A percentile compares a stretch with the other conserved stretches of the same genome.
These are phyloP conservation scores for Colletotrichum brevisporum DNA, from an alignment of 2,329 filamentous ascomycete genomes.

Conservation along the genomic window DNA sequence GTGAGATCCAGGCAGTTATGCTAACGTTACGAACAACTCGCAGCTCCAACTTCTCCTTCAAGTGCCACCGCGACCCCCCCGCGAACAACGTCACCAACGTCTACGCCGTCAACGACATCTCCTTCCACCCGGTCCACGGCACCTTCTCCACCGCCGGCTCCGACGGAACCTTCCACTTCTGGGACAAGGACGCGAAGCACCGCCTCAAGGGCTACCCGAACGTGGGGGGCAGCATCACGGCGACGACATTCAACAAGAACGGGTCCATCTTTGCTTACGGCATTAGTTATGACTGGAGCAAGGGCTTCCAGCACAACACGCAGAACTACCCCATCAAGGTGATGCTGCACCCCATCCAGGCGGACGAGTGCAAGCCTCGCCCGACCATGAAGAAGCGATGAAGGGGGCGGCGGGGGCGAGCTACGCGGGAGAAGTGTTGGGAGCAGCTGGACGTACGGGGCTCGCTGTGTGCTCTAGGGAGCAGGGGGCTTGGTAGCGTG, in stretches of 20 bases:
- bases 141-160: slow-evolving; percentile 98
- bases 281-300: slow-evolving; percentile 98
- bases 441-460: too few relatives aligned
- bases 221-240: slow-evolving; percentile 88
- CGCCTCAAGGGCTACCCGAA: slow-evolving; percentile 89
- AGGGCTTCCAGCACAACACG: slow-evolving; percentile 90
- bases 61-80: slow-evolving; percentile 91
- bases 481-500: neutral
- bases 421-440: neutral
- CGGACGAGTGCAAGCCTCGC: slow-evolving; percentile 74
- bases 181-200: slow-evolving; percentile 94
- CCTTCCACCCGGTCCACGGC: slow-evolving; percentile 95
- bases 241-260: slow-evolving; percentile 90
- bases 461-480: neutral
- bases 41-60: slow-evolving; percentile 97
- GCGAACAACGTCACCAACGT: slow-evolving; percentile 86
- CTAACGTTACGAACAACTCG: too few relatives aligned
- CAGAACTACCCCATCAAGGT: slow-evolving; percentile 83
- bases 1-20: too few relatives aligned
- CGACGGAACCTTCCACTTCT: slow-evolving; percentile 97
- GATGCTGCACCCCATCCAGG: slow-evolving; percentile 83
- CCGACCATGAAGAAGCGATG: slow-evolving; percentile 72
- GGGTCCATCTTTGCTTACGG: slow-evolving; percentile 91
- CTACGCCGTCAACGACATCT: slow-evolving; percentile 96
- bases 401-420: slow-evolving; percentile 45